Percentiles rank a stretch among this genome's conserved stretches.
Evolutionary conservation across 1,139 yeast species (phyloP).

Genomic region (Magnusiomyces suaveolens): DNA sequence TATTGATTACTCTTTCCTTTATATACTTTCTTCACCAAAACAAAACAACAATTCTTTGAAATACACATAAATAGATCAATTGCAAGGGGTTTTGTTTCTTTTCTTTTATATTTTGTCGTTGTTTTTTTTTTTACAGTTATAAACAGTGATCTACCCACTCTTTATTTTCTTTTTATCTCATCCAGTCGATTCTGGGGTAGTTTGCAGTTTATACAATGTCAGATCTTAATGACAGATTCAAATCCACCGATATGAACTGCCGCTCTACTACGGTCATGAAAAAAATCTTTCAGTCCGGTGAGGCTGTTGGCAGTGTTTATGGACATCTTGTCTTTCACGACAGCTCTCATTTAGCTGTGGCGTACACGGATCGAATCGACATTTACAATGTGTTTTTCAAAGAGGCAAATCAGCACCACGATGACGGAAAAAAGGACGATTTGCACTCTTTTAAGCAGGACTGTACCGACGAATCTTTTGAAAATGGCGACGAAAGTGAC

Average conservation of each 20-base stretch:
- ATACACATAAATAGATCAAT: too few species aligned
- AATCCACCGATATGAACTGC: too few species aligned
- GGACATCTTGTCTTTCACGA: background rate
- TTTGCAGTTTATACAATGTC: background rate
- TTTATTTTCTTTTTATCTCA: too few species aligned
- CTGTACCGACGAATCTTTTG: background rate
- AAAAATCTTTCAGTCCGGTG: background rate
- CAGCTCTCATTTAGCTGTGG: background rate
- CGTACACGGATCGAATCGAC: background rate
- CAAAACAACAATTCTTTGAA: too few species aligned
- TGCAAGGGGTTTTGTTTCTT: too few species aligned
- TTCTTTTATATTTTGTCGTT: too few species aligned
- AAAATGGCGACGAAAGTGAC: background rate
- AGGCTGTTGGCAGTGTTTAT: background rate
- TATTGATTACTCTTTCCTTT: too few species aligned
- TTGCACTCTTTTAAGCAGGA: background rate
- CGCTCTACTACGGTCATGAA: background rate
- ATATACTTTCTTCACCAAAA: too few species aligned
- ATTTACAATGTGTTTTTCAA: background rate
- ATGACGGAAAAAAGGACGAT: background rate
- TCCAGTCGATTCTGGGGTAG: too few species aligned
- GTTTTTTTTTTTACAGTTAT: too few species aligned
- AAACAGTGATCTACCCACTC: too few species aligned
- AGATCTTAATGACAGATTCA: too few species aligned
- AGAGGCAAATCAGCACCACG: background rate